Conservation (phyloP, 2,329 filamentous ascomycete genomes). For the Aspergillus versicolor region DNA sequence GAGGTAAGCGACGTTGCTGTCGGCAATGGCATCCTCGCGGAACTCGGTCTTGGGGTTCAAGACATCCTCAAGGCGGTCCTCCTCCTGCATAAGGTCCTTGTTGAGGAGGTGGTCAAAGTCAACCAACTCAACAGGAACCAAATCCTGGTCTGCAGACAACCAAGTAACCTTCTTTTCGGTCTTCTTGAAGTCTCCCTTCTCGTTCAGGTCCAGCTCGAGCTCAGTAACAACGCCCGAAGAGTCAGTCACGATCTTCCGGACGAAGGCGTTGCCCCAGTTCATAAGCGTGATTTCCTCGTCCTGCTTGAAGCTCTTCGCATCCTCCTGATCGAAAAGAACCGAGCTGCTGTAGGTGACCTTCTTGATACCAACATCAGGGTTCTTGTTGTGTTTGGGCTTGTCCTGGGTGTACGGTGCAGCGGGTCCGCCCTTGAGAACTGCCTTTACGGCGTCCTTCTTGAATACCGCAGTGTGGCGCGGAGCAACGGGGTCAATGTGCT, state of each 20-base stretch:
- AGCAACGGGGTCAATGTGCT: conserved; percentile 75
- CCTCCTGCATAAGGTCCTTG: conserved; percentile 89
- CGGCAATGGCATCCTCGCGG: conserved; percentile 72
- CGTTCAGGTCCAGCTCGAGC: conserved; percentile 81
- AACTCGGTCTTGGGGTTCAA: conserved; percentile 74
- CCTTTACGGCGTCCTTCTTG: conserved; percentile 69
- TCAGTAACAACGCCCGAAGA: conserved; percentile 61
- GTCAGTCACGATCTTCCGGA: conserved; percentile 52
- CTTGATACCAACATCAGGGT: conserved; percentile 79
- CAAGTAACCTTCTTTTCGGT: conserved; percentile 97
- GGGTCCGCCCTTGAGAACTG: conserved; percentile 66
- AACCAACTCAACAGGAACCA: conserved; percentile 80
- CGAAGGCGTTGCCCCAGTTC: conserved; percentile 75
- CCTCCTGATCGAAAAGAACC: conserved; percentile 81
- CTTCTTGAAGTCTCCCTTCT: conserved; percentile 89
- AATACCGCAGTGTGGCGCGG: conserved; percentile 73
- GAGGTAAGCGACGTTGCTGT: conserved; percentile 74
- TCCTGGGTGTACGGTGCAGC: conserved; percentile 63
- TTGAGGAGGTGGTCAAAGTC: conserved; percentile 95
- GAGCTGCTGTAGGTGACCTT: conserved; percentile 75
- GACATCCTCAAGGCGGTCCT: conserved; percentile 81
- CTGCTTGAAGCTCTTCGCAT: conserved; percentile 75
- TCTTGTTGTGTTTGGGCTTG: conserved; percentile 87
- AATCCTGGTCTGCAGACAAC: conserved; percentile 74
- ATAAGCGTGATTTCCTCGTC: conserved; percentile 94